Percentiles rank a stretch among this genome's conserved stretches.
These are phyloP conservation scores for Trichoderma brevicompactum DNA, from an alignment of 2,329 filamentous ascomycete species.

Conservation along the genomic window DNA sequence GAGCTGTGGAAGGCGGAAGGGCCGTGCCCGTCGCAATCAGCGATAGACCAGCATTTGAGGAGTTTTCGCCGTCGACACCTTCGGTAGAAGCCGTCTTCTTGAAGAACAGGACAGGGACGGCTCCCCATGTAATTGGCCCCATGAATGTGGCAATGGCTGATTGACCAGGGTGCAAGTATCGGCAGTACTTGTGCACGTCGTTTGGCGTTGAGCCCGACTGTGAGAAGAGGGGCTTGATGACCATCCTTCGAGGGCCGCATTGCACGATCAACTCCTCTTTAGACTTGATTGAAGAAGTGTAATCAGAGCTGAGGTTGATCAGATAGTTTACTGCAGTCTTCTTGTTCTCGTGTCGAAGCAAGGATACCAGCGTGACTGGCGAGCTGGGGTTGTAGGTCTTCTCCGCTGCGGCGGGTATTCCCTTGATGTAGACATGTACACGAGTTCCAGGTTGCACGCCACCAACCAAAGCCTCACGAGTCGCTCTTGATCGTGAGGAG, in stretches of 20 bases:
- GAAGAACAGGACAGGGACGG: constrained; percentile 89
- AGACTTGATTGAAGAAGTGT: constrained; percentile 76
- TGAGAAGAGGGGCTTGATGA: constrained; percentile 90
- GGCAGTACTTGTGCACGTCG: constrained; percentile 95
- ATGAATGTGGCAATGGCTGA: constrained; percentile 89
- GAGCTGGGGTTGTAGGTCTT: constrained; percentile 52
- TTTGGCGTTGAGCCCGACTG: constrained; percentile 89
- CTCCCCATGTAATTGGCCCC: constrained; percentile 89
- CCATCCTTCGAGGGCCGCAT: constrained; percentile 82
- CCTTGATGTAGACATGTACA: constrained; percentile 75
- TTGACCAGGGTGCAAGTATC: constrained; percentile 87
- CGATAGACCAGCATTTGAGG: constrained; percentile 57
- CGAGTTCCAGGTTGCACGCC: constrained; percentile 83
- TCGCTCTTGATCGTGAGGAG: constrained; percentile 73
- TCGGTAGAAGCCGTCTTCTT: constrained; percentile 58
- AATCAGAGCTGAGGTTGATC: constrained; percentile 80
- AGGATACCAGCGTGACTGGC: constrained; percentile 79
- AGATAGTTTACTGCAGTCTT: constrained; percentile 87
- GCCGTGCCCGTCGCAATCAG: constrained; percentile 88
- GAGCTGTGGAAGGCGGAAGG: constrained; percentile 72
- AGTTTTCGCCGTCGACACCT: constrained; percentile 49
- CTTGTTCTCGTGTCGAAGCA: constrained; percentile 95
- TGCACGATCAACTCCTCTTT: constrained; percentile 93
- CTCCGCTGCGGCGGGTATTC: constrained; percentile 49
- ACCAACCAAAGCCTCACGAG: constrained; percentile 84